Evolutionary conservation across 441 rosid species (phyloP).

Genomic region (Metrosideros polymorpha): DNA sequence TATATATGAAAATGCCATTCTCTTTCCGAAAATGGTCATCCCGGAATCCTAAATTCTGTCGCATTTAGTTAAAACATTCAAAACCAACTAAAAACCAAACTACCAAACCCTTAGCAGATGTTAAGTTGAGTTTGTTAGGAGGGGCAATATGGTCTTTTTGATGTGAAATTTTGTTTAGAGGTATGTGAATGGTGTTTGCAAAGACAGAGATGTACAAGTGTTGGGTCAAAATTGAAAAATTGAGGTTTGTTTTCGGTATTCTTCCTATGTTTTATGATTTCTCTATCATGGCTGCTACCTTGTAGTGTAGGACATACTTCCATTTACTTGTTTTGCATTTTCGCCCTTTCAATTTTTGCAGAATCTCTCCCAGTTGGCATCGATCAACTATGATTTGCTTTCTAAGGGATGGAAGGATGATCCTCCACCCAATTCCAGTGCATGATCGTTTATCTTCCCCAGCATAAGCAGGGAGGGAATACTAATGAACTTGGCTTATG

Average conservation of each 20-base stretch:
- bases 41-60: neutral
- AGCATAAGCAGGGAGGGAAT: constrained; percentile 1
- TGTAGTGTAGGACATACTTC: neutral
- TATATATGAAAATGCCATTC: neutral
- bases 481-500: constrained; percentile 1
- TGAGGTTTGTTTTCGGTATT: neutral
- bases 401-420: constrained; percentile 98
- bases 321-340: neutral
- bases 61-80: neutral
- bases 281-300: neutral
- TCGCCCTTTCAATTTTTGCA: constrained; percentile 4
- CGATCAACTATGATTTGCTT: constrained; percentile 95
- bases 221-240: neutral
- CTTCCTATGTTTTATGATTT: neutral
- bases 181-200: neutral
- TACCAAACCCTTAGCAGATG: neutral
- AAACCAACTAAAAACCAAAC: neutral
- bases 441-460: constrained; percentile 13
- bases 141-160: neutral
- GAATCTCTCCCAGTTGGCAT: constrained; percentile 97
- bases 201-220: neutral
- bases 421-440: constrained; percentile 35
- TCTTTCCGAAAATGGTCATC: neutral
- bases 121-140: neutral
- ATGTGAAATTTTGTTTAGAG: neutral